phyloP scores from a whole-genome alignment of 805 yeast species.

The Helenozyma baotianmanensis region DNA sequence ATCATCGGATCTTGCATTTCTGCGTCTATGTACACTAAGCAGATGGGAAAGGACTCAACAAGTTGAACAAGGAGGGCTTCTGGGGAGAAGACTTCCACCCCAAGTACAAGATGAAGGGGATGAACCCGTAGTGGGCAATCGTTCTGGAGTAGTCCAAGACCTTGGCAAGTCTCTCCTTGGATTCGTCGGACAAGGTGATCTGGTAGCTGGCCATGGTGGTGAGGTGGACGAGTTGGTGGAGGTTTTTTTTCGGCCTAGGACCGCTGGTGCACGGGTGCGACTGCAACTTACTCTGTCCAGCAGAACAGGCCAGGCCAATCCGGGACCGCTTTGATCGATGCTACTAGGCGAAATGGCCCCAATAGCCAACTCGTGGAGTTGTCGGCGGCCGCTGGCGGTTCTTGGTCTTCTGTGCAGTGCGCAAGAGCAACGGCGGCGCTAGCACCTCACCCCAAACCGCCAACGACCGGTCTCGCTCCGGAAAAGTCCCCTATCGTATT shows the following conservation, averaged over 20 bases:
- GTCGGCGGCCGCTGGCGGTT: too few species aligned
- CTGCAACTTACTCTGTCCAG: neutral
- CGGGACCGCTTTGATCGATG: too few species aligned
- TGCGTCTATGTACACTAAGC: constrained; percentile 45
- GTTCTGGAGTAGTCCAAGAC: constrained; percentile 79
- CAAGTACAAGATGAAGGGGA: constrained; percentile 88
- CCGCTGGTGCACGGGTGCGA: constrained; percentile 6
- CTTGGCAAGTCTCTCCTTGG: constrained; percentile 81
- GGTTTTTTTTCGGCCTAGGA: constrained; percentile 1
- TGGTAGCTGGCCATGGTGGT: constrained; percentile 18
- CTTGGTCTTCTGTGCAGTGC: too few species aligned
- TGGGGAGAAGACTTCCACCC: constrained; percentile 69
- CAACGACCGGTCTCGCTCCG: too few species aligned
- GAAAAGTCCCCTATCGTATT: too few species aligned
- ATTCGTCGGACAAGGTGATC: constrained; percentile 41
- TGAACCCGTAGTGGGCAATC: constrained; percentile 93
- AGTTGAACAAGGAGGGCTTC: constrained; percentile 75
- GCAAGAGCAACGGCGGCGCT: too few species aligned
- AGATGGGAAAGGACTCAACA: constrained; percentile 77
- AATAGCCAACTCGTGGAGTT: too few species aligned
- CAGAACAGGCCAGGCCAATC: too few species aligned
- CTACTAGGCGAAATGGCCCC: too few species aligned
- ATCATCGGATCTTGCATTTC: constrained; percentile 3
- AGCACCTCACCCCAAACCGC: too few species aligned
- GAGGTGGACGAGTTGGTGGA: neutral